Evolutionary conservation across 1,139 yeast genomes (phyloP).

Genomic region (Lipomyces yarrowii): DNA sequence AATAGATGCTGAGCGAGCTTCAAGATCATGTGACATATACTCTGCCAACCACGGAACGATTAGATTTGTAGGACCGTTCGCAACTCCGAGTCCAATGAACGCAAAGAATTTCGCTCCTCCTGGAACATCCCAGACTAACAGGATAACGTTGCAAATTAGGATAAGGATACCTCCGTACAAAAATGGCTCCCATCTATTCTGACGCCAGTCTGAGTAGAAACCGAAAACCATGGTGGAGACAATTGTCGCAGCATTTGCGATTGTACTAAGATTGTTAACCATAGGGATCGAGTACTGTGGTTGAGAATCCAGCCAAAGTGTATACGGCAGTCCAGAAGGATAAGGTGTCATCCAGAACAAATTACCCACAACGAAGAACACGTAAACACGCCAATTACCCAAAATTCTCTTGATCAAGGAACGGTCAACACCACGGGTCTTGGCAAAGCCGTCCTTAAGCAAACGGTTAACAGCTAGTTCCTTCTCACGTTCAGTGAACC

Average conservation of each 20-base stretch:
- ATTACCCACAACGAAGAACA: slow-evolving; percentile 25
- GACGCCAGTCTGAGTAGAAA: slow-evolving; percentile 18
- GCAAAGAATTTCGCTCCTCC: slow-evolving; percentile 16
- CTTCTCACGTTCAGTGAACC: slow-evolving; percentile 60
- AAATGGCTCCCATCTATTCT: slow-evolving; percentile 14
- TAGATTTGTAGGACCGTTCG: slow-evolving; percentile 15
- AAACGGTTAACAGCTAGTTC: slow-evolving; percentile 61
- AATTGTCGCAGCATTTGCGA: slow-evolving; percentile 57
- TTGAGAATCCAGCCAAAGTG: slow-evolving; percentile 48
- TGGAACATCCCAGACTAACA: slow-evolving; percentile 9
- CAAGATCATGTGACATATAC: slow-evolving; percentile 10
- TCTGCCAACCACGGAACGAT: slow-evolving; percentile 17
- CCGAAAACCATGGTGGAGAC: slow-evolving; percentile 48
- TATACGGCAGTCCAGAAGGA: slow-evolving; percentile 54
- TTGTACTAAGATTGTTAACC: slow-evolving; percentile 49
- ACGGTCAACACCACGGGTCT: slow-evolving; percentile 37
- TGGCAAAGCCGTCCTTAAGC: slow-evolving; percentile 35
- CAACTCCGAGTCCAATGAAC: slow-evolving; percentile 11
- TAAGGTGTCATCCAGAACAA: slow-evolving; percentile 61
- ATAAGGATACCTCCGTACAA: slow-evolving; percentile 11
- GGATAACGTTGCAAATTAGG: slow-evolving; percentile 9
- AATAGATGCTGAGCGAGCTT: slow-evolving; percentile 12
- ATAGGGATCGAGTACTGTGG: slow-evolving; percentile 46
- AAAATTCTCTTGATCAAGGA: slow-evolving; percentile 50
- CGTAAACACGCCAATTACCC: slow-evolving; percentile 51